These are phyloP conservation scores for Hortiboletus campestris DNA, from an alignment of 768 basidiomycete genomes.

Conservation along the genomic window DNA sequence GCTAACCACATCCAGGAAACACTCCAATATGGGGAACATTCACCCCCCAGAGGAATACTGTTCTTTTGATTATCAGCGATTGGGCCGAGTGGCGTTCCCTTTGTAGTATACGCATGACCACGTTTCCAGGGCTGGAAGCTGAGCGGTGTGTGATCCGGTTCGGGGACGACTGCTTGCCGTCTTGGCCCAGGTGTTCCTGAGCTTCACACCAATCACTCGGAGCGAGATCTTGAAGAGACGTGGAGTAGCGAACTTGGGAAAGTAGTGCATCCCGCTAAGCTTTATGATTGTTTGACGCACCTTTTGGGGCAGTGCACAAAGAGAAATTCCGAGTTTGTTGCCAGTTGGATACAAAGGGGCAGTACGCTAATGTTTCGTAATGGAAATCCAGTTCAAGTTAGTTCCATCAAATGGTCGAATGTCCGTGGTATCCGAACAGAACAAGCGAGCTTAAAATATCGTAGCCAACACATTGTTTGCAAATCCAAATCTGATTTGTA, in stretches of 20 bases:
- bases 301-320: neutral
- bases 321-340: neutral
- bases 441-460: neutral
- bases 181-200: neutral
- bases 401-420: neutral
- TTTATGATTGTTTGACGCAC: neutral
- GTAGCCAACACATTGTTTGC: neutral
- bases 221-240: neutral
- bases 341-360: neutral
- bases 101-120: conserved; percentile 2
- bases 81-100: neutral
- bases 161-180: neutral
- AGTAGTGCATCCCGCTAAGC: neutral
- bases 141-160: neutral
- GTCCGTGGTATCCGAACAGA: conserved; percentile 5
- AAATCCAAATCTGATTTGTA: conserved; percentile 1
- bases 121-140: neutral
- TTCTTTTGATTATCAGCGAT: conserved; percentile 8
- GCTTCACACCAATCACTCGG: neutral
- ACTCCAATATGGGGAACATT: neutral
- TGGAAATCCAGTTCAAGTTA: neutral
- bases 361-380: neutral
- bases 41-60: neutral
- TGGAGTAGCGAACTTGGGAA: neutral
- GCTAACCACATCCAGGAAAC: neutral